phyloP scores from a whole-genome alignment of 352 stramenopile genomes.

The Plasmopara viticola region DNA sequence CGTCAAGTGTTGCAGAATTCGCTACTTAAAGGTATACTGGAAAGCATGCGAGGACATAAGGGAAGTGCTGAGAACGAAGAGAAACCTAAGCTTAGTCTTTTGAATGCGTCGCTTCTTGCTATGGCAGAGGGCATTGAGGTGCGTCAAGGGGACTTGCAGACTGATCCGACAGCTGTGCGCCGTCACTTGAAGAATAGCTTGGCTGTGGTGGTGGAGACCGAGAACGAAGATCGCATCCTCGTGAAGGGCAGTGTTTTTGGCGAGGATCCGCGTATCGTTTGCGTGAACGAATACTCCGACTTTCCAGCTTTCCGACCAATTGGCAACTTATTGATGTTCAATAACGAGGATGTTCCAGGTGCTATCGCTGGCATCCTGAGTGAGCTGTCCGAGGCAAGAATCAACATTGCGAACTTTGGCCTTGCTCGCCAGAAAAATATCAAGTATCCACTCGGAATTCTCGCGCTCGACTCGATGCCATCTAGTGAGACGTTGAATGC shows the following conservation, averaged over 20 bases:
- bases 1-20: conserved; percentile 65
- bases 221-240: conserved; percentile 44
- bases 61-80: conserved; percentile 7
- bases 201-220: conserved; percentile 62
- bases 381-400: conserved; percentile 55
- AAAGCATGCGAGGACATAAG: conserved; percentile 41
- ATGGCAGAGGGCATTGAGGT: conserved; percentile 78
- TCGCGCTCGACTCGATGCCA: conserved; percentile 56
- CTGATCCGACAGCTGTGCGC: conserved; percentile 28
- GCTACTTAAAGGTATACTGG: conserved; percentile 69
- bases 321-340: conserved; percentile 77
- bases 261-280: conserved; percentile 71
- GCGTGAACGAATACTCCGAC: conserved; percentile 78
- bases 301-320: conserved; percentile 76
- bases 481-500: conserved; percentile 48
- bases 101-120: conserved; percentile 65
- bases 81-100: conserved; percentile 32
- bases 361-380: conserved; percentile 71
- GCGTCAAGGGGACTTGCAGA: conserved; percentile 52
- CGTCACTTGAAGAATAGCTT: conserved; percentile 75
- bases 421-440: conserved; percentile 61
- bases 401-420: conserved; percentile 85
- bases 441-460: conserved; percentile 61
- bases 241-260: conserved; percentile 80
- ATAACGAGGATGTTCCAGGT: conserved; percentile 76